These are phyloP conservation scores for Laburnicola sp. DNA, from an alignment of 2,329 filamentous ascomycete genomes.

Conservation along the genomic window DNA sequence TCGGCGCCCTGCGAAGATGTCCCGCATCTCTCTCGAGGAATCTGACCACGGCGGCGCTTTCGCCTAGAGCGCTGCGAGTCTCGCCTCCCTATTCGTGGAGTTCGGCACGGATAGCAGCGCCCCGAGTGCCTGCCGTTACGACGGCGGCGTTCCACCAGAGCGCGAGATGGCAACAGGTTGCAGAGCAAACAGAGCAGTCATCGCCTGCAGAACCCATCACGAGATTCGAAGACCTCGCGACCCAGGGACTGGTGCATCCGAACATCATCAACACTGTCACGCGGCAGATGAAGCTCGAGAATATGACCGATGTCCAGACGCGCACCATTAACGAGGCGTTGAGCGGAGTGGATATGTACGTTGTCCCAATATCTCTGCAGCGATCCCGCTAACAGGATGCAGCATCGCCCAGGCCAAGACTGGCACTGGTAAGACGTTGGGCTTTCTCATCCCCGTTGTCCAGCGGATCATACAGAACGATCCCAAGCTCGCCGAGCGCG, in stretches of 20 bases:
- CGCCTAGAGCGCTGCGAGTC: slow-evolving; percentile 30
- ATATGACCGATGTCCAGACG: slow-evolving; percentile 91
- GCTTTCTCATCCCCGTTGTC: slow-evolving; percentile 83
- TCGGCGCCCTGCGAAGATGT: slow-evolving; percentile 47
- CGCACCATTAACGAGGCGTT: slow-evolving; percentile 80
- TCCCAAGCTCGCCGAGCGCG: slow-evolving; percentile 59
- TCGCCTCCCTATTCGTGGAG: slow-evolving; percentile 25
- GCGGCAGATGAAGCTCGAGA: slow-evolving; percentile 71
- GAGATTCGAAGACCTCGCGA: slow-evolving; percentile 50
- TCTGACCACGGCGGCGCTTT: slow-evolving; percentile 29
- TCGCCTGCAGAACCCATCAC: slow-evolving; percentile 41
- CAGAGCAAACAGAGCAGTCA: slow-evolving; percentile 25
- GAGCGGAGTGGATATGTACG: slow-evolving; percentile 80
- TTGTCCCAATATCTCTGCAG: slow-evolving; percentile 13
- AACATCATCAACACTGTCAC: slow-evolving; percentile 71
- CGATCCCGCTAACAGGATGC: slow-evolving; percentile 20
- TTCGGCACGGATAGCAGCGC: slow-evolving; percentile 22
- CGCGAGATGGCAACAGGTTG: slow-evolving; percentile 43
- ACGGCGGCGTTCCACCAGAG: slow-evolving; percentile 46
- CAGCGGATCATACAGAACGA: slow-evolving; percentile 73
- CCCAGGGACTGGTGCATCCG: slow-evolving; percentile 59
- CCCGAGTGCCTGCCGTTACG: slow-evolving; percentile 24
- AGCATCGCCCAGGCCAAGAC: slow-evolving; percentile 88
- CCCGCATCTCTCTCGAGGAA: slow-evolving; percentile 43
- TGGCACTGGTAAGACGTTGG: slow-evolving; percentile 94